phyloP scores from a whole-genome alignment of 345 rosid species.

The Murraya paniculata region DNA sequence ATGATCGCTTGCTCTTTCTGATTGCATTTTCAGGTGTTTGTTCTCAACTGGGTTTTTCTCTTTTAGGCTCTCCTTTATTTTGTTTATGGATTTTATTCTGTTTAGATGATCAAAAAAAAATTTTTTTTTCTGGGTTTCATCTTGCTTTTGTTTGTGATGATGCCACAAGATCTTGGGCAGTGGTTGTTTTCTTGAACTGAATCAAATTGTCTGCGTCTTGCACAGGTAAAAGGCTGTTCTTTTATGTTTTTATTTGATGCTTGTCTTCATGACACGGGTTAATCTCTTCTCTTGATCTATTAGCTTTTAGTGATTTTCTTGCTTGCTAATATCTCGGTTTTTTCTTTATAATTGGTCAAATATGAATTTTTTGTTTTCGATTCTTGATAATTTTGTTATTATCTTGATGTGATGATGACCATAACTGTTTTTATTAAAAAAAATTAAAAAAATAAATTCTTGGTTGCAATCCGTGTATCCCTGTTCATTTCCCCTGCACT shows the following conservation, averaged over 20 bases:
- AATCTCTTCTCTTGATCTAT: conserved; percentile 3
- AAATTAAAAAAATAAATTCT: not conserved
- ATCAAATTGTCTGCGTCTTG: conserved; percentile 13
- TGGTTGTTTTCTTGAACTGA: conserved; percentile 9
- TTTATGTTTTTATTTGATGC: conserved; percentile 2
- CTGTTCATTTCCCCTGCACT: not conserved
- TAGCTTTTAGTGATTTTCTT: not conserved
- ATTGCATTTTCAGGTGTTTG: conserved; percentile 16
- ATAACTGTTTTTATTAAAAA: not conserved
- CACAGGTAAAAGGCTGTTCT: conserved; percentile 23
- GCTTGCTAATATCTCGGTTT: not conserved
- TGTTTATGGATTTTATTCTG: not conserved
- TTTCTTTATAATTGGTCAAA: conserved; percentile 5
- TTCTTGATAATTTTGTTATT: not conserved
- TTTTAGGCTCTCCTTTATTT: not conserved
- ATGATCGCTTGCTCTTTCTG: conserved; percentile 26
- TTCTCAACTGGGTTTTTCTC: not conserved
- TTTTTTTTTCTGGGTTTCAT: not conserved
- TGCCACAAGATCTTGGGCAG: conserved; percentile 24
- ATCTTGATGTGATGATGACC: not conserved
- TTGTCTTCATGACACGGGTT: not conserved
- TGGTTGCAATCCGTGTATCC: not conserved
- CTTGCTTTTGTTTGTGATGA: conserved; percentile 3
- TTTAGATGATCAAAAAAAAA: not conserved
- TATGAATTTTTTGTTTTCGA: too few species aligned